Evolutionary conservation across 108 stramenopile genomes (phyloP).

Genomic region (Mayamaea pseudoterrestris): DNA sequence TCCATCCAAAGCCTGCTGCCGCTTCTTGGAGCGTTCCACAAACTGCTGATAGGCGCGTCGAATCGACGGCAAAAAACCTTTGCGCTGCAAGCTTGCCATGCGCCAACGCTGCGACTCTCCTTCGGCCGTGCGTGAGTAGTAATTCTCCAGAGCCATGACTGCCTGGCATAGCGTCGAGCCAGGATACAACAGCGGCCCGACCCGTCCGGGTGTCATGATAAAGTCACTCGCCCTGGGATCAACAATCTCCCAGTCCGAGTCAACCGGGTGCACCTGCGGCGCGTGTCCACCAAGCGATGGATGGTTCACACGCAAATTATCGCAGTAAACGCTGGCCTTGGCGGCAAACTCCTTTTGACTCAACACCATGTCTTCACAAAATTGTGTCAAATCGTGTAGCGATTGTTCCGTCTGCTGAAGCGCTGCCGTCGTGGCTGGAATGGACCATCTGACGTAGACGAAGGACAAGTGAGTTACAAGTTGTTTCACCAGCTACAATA

Average conservation of each 20-base stretch:
- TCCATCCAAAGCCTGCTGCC: conserved; percentile 24
- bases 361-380: conserved; percentile 12
- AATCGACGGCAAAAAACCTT: conserved; percentile 20
- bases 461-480: no score
- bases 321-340: background rate
- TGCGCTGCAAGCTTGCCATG: conserved; percentile 10
- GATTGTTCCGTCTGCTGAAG: conserved; percentile 22
- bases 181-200: conserved; percentile 23
- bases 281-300: conserved; percentile 1
- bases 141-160: conserved; percentile 34
- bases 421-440: conserved; percentile 22
- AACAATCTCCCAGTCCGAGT: conserved; percentile 5
- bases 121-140: conserved; percentile 25
- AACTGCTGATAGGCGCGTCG: conserved; percentile 22
- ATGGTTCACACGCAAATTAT: background rate
- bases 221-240: conserved; percentile 5
- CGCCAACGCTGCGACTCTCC: conserved; percentile 29
- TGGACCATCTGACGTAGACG: no score
- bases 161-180: conserved; percentile 16
- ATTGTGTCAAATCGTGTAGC: conserved; percentile 8
- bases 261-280: background rate
- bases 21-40: conserved; percentile 18
- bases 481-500: no score
- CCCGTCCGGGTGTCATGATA: conserved; percentile 1
- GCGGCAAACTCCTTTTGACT: conserved; percentile 9